Base-by-base conservation (phyloP, 2,329 filamentous ascomycete species). In the Elsinoe ampelina region DNA sequence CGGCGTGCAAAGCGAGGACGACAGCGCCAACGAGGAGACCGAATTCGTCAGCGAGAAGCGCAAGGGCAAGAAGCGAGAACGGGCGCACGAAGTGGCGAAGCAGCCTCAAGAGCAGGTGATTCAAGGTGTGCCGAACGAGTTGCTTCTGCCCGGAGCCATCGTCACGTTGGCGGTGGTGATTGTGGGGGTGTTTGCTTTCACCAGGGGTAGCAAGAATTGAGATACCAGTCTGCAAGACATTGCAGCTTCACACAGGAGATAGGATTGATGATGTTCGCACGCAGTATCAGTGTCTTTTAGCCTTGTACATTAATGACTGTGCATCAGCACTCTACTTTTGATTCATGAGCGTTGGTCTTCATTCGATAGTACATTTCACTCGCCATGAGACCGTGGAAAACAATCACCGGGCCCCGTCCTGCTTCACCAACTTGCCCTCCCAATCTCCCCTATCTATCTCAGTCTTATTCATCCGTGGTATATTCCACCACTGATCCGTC, bases 131-230 rank as follows among this genome's bases (percentile, higher is more conserved):
- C 90, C 93, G 7, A 98, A 98, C 67, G 93, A 98, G 67, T 77
- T 97, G 56, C 77, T 98, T 15, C 80, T 97, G 41, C 93, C 93
- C 0, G 93, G 93, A 62, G 93, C 93, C 17, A 92, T 98, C 68
- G 90, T 93, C 58, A 91, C 91, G n/a, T 74, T 98, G 67, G 93
- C 92, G 8, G 89, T 95, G 42, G 91, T 95, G 36, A 95, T 98
- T 71, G 79, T 95, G 39, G 89, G 88, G 62, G 92, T 97, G 10
- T 98, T 98, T 74, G 84, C 90, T 41, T 83, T 98, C 65, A 84
- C 59, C 8, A 42, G 59, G 47, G 57, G 48, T 38, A 52, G 48
- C 35, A 52, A 52, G 48, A 52, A 52, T 11, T 52, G 34, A 19
- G 19, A 19, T 45, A 30, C 26, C 26, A 30, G 26, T 8, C 4